A percentile compares a stretch with the other conserved stretches of the same genome.
Conservation (phyloP, 2,329 filamentous ascomycete species). For the Macrophomina phaseolina region DNA sequence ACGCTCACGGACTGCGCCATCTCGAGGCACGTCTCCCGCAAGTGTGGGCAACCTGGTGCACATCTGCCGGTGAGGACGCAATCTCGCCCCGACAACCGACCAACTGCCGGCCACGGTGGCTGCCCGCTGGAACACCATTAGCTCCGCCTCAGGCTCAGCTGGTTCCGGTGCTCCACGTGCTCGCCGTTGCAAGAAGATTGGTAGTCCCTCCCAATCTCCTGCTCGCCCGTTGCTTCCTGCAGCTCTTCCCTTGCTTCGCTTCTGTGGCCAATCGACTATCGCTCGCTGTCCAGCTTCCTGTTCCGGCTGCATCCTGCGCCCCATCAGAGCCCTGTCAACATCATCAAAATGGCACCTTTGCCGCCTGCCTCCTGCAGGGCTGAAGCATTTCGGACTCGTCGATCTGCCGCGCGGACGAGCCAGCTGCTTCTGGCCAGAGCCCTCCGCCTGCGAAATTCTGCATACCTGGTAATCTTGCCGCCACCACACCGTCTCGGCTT, state of each 20-base stretch:
- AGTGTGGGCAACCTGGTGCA: neutral
- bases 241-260: neutral
- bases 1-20: neutral
- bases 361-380: constrained; percentile 3
- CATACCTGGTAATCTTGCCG: neutral
- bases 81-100: constrained; percentile 4
- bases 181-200: neutral
- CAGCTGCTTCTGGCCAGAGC: neutral
- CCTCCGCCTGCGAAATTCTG: neutral
- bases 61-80: constrained; percentile 10
- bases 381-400: neutral
- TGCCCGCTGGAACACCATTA: neutral
- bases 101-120: constrained; percentile 16
- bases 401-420: constrained; percentile 7
- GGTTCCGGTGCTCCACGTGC: neutral
- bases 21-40: constrained; percentile 3
- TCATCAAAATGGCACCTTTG: neutral
- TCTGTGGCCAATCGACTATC: neutral
- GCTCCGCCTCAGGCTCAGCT: neutral
- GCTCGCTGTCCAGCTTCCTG: constrained; percentile 3
- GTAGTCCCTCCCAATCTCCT: neutral
- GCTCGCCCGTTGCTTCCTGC: neutral
- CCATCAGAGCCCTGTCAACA: neutral
- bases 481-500: neutral
- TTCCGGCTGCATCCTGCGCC: neutral